A percentile compares a stretch with the other conserved stretches of the same genome.
These are phyloP conservation scores for Schizopora paradoxa DNA, from an alignment of 1,284 basidiomycete genomes.

Conservation along the genomic window DNA sequence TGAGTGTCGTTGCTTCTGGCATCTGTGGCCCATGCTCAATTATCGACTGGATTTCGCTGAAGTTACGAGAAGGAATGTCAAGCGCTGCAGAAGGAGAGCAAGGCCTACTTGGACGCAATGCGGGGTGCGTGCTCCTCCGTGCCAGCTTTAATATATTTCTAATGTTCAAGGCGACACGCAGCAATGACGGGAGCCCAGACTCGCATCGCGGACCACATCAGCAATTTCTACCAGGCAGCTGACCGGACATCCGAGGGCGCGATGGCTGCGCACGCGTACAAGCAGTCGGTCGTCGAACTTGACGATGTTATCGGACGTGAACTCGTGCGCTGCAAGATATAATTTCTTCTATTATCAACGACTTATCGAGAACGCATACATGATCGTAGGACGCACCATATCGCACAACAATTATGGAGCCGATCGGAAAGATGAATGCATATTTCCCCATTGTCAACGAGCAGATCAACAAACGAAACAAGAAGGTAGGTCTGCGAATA, in stretches of 20 bases:
- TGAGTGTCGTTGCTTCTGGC: slow-evolving; percentile 40
- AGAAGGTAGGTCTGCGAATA: slow-evolving; percentile 64
- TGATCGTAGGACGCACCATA: slow-evolving; percentile 80
- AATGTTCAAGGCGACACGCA: slow-evolving; percentile 25
- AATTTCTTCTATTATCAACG: slow-evolving; percentile 4
- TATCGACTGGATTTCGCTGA: slow-evolving; percentile 15
- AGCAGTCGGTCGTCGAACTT: slow-evolving; percentile 90
- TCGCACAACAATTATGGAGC: slow-evolving; percentile 92
- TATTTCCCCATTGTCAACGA: slow-evolving; percentile 96
- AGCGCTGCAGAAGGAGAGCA: slow-evolving; percentile 91
- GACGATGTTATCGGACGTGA: slow-evolving; percentile 84
- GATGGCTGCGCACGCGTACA: slow-evolving; percentile 97
- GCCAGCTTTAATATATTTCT: neutral
- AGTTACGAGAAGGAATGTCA: slow-evolving; percentile 95
- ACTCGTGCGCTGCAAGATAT: slow-evolving; percentile 49
- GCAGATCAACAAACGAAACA: slow-evolving; percentile 90
- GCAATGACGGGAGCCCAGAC: slow-evolving; percentile 91
- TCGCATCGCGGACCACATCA: slow-evolving; percentile 92
- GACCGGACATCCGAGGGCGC: slow-evolving; percentile 86
- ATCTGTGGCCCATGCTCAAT: slow-evolving; percentile 1
- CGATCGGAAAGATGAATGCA: slow-evolving; percentile 91
- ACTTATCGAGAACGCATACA: neutral
- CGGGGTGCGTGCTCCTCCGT: slow-evolving; percentile 49
- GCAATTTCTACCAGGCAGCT: slow-evolving; percentile 86
- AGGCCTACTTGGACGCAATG: slow-evolving; percentile 93